Base-by-base conservation (phyloP, 768 basidiomycete species). In the Holtermannia corniformis region DNA sequence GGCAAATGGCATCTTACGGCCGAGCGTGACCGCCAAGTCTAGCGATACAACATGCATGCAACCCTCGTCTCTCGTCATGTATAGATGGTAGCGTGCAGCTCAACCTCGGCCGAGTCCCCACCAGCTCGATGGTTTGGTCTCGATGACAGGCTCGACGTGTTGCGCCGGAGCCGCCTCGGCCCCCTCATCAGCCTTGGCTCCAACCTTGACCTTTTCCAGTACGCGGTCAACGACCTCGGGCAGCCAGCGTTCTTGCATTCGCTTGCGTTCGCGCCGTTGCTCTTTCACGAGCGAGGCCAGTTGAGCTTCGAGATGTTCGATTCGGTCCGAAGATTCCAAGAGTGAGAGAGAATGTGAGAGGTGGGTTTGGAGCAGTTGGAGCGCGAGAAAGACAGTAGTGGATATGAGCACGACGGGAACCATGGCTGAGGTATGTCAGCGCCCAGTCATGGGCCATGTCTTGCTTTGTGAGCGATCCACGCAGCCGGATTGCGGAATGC, bases 291-390 rank as follows among this genome's bases (percentile, higher is more conserved):
- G 37, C 23, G 57, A 40, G 0, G 26, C 54, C 7, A 72, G 56
- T 52, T 72, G 52, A 1, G 32, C 45, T 54, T 72, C 71, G 10
- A 72, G 61, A 23, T 59, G 58, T 11, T 54, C 28, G 50, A 72
- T 72, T n/a, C 56, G 59, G 7, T n/a, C 50, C 10, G 59, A 24
- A 3, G 65, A 60, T 49, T 67, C 67, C 2, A 49, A 7, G 10
- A 70, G 58, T 40, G 60, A 61, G 19, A 47, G 55, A 20, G 59
- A 55, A 50, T 68, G 67, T 12, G 71, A 72, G 19, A 72, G 62
- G 52, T 72, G 67, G n/a, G 65, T 65, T 47, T 67, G 65, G 48
- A 66, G 47, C 13, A 72, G 59, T 20, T 65, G 62, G 37, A 72
- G 62, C 49, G 64, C 59, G 40, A 68, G 59, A 60, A 68, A 68